Evolutionary conservation across 176 grass and related monocot genomes (phyloP), one percentile per base, ranked within the genome.

Genomic region (Paspalum notatum): DNA sequence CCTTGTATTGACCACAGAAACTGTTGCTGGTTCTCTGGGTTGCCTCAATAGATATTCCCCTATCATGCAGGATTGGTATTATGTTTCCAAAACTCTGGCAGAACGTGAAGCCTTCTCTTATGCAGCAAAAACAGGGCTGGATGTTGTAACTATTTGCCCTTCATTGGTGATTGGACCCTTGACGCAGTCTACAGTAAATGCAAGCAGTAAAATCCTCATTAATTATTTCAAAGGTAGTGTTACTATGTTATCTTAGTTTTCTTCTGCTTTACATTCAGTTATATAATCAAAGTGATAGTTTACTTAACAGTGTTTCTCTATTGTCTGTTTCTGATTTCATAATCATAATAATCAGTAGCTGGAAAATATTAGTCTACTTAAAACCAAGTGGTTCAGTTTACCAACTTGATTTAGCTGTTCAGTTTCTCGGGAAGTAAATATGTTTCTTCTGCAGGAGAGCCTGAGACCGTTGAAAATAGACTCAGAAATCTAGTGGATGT

Each of bases 41-140:
- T 27, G 42, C 24, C 37, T 51, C 52, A 68, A 42, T 58, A 62
- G 7, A 60, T 12, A 54, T 87, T 22, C 32, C 32, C 32, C 32
- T 32, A 56, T 68, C n/a, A 12, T 74, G 43, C 90, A 91, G 86
- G 83, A 91, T 69, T 91, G 90, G 82, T 91, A 91, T 66, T 82
- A 9, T 20, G 71, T 91, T 49, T 91, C 89, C 18, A 91, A 91
- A 87, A 91, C 85, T 8, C 8, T 74, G 24, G 77, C 85, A 12
- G 89, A 91, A 79, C 72, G 66, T 20, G 89, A 84, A 40, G 82
- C 77, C 54, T 85, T 81, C 65, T 37, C 77, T 82, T 91, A 82
- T 74, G 77, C 72, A 68, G 77, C 56, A 46, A 88, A 85, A 71
- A 85, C 73, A 13, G 89, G 72, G 27, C 17, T 88, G 51, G 85